Evolutionary conservation across 331 rosid genomes (phyloP).

Genomic region (Phaseolus coccineus): DNA sequence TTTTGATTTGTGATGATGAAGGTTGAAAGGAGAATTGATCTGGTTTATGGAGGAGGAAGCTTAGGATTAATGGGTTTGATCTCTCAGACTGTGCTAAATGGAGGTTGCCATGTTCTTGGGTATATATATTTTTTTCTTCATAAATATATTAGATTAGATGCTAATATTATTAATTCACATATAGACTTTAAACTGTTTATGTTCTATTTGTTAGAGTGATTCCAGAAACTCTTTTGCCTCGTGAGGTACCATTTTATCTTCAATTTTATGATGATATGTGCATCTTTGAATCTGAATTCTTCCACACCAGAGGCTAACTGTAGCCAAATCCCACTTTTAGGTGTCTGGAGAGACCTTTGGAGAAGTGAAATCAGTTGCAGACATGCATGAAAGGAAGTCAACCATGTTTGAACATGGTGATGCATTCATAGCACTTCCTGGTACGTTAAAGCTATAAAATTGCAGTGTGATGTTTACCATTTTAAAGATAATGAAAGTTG

Average conservation of each 20-base stretch:
- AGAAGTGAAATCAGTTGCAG: slow-evolving; percentile 58
- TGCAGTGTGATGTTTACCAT: neutral
- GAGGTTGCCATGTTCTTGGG: slow-evolving; percentile 86
- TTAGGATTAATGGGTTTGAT: slow-evolving; percentile 78
- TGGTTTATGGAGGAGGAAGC: slow-evolving; percentile 85
- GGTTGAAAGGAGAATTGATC: slow-evolving; percentile 64
- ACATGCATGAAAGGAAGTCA: slow-evolving; percentile 75
- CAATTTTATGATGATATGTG: neutral
- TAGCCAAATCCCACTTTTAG: slow-evolving; percentile 49
- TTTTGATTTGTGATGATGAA: slow-evolving; percentile 18
- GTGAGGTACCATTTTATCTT: slow-evolving; percentile 58
- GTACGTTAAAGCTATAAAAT: slow-evolving; percentile 39
- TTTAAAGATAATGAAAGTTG: slow-evolving; percentile 10
- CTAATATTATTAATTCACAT: neutral
- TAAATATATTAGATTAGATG: neutral
- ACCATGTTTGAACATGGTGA: slow-evolving; percentile 69
- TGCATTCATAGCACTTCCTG: slow-evolving; percentile 77
- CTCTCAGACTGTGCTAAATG: slow-evolving; percentile 62
- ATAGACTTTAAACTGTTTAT: slow-evolving; percentile 20
- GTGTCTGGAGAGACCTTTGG: slow-evolving; percentile 65
- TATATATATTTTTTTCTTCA: slow-evolving; percentile 22
- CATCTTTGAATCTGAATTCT: slow-evolving; percentile 23
- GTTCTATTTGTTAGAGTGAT: slow-evolving; percentile 59
- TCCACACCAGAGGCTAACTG: neutral
- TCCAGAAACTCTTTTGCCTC: slow-evolving; percentile 65